phyloP scores from a whole-genome alignment of 2,329 filamentous ascomycete species.

The Phialocephala sp. region DNA sequence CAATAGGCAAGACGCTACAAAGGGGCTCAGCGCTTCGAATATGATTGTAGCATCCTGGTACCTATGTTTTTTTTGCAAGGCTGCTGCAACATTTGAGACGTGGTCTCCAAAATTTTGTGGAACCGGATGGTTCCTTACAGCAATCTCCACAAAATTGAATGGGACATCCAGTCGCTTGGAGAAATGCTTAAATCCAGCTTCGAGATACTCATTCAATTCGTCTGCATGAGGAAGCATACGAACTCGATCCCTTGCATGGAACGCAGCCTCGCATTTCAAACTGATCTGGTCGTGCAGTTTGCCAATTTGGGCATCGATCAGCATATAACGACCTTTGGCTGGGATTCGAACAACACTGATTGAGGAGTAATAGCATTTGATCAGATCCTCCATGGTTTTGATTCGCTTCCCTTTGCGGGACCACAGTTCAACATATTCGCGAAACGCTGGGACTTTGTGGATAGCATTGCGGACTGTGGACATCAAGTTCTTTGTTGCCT shows the following conservation, averaged over 20 bases:
- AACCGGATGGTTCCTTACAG: slow-evolving; percentile 52
- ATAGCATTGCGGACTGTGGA: slow-evolving; percentile 15
- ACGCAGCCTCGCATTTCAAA: slow-evolving; percentile 48
- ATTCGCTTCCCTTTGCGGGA: slow-evolving; percentile 48
- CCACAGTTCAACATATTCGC: slow-evolving; percentile 51
- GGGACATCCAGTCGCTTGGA: slow-evolving; percentile 49
- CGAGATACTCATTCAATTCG: slow-evolving; percentile 53
- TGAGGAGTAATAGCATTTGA: slow-evolving; percentile 57
- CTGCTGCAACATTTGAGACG: slow-evolving; percentile 39
- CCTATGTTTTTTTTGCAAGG: too few relatives aligned
- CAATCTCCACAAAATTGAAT: slow-evolving; percentile 57
- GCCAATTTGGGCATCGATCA: slow-evolving; percentile 55
- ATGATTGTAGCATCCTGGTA: too few relatives aligned
- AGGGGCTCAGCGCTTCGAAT: too few relatives aligned
- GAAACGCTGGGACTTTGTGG: slow-evolving; percentile 36
- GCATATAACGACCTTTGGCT: slow-evolving; percentile 49
- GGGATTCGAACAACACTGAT: slow-evolving; percentile 56
- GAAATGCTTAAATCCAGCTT: slow-evolving; percentile 58
- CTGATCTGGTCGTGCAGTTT: slow-evolving; percentile 52
- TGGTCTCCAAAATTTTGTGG: slow-evolving; percentile 55
- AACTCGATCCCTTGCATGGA: slow-evolving; percentile 49
- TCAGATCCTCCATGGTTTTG: slow-evolving; percentile 51
- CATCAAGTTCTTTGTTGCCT: slow-evolving; percentile 32
- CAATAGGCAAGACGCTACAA: too few relatives aligned
- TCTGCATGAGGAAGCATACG: slow-evolving; percentile 55